Percentiles rank a stretch among this genome's conserved stretches.
These are phyloP conservation scores for Saitozyma sp. DNA, from an alignment of 768 basidiomycete genomes.

Conservation along the genomic window DNA sequence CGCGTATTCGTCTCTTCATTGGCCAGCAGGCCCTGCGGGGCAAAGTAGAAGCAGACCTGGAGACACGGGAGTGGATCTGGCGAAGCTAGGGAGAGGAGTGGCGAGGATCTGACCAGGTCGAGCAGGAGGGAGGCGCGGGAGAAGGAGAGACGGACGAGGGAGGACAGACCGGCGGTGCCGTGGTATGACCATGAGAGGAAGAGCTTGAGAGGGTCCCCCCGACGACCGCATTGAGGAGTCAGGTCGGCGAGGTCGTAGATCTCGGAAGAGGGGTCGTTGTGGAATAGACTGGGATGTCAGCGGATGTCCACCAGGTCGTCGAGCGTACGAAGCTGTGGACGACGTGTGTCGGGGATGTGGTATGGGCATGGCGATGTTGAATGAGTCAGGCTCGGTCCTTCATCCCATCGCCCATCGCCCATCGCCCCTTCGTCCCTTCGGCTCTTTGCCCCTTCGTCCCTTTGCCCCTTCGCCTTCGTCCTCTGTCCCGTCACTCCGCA, in stretches of 20 bases:
- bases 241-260: slow-evolving; percentile 33
- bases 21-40: background rate
- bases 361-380: background rate
- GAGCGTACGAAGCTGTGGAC: background rate
- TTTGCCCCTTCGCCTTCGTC: no score
- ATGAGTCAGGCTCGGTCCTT: background rate
- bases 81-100: slow-evolving; percentile 14
- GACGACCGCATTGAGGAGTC: slow-evolving; percentile 36
- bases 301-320: background rate
- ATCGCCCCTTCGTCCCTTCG: no score
- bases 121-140: slow-evolving; percentile 20
- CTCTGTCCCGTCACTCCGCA: no score
- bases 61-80: slow-evolving; percentile 24
- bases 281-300: slow-evolving; percentile 23
- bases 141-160: slow-evolving; percentile 18
- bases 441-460: no score
- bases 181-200: slow-evolving; percentile 33
- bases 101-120: background rate
- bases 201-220: slow-evolving; percentile 33
- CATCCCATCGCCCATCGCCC: no score
- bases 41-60: slow-evolving; percentile 36
- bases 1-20: slow-evolving; percentile 9
- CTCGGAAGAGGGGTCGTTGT: slow-evolving; percentile 16
- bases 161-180: slow-evolving; percentile 19
- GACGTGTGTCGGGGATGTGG: background rate